Percentiles rank a stretch among this genome's conserved stretches.
Evolutionary conservation across 805 yeast genomes (phyloP).

Genomic region (Teunomyces cretensis): DNA sequence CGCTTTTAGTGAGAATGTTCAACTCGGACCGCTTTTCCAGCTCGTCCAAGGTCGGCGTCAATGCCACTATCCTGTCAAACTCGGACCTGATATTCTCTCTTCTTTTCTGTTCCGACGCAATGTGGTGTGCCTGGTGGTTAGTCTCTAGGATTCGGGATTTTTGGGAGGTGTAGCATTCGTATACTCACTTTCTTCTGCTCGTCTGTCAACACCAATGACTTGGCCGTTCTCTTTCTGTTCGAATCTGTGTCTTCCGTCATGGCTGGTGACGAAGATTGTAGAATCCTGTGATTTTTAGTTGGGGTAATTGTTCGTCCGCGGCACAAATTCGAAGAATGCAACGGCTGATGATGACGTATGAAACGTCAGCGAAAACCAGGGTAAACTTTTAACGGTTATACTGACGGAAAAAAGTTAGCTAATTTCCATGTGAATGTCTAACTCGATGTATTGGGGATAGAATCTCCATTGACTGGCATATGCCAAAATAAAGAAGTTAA

Average conservation of each 20-base stretch:
- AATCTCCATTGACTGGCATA: no score
- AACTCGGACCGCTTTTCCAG: conserved; percentile 80
- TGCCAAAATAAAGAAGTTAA: neutral
- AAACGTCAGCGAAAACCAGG: neutral
- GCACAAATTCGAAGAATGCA: neutral
- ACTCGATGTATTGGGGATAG: neutral
- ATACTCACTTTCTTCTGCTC: conserved; percentile 36
- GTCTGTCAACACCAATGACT: conserved; percentile 31
- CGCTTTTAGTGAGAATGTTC: conserved; percentile 64
- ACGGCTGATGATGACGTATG: neutral
- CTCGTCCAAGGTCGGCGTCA: conserved; percentile 72
- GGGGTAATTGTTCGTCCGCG: conserved; percentile 4
- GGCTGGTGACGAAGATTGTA: neutral
- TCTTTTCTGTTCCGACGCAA: conserved; percentile 83
- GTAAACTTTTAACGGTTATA: no score
- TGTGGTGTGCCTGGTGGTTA: conserved; percentile 60
- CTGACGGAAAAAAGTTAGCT: neutral
- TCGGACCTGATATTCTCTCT: conserved; percentile 82
- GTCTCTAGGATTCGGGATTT: neutral
- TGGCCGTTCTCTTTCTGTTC: conserved; percentile 18
- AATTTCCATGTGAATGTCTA: neutral
- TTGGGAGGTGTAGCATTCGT: no score
- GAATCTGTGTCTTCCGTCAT: conserved; percentile 7
- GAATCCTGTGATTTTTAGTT: conserved; percentile 3
- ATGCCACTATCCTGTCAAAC: conserved; percentile 69